These are phyloP conservation scores for Chaetomium fimeti DNA, from an alignment of 495 filamentous ascomycete genomes.

Conservation along the genomic window DNA sequence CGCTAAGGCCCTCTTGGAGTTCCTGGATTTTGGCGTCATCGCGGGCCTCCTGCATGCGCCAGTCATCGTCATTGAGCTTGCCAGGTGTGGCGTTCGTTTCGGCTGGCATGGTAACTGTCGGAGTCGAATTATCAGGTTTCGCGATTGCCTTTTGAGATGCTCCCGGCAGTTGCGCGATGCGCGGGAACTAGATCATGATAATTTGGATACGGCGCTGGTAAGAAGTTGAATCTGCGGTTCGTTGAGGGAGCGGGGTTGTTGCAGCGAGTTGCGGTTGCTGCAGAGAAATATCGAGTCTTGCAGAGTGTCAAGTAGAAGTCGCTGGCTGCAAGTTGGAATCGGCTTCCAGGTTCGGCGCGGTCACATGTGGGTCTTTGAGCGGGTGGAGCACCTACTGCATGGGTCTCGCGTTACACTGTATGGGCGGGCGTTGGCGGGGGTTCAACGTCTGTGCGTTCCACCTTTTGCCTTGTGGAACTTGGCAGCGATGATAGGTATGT, in stretches of 20 bases:
- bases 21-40: slow-evolving; percentile 31
- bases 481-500: no score
- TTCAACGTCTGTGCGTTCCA: background rate
- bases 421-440: no score
- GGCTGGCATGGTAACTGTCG: slow-evolving; percentile 26
- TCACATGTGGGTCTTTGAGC: slow-evolving; percentile 2
- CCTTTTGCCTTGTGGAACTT: background rate
- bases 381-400: background rate
- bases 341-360: background rate
- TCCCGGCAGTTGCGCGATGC: slow-evolving; percentile 28
- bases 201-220: background rate
- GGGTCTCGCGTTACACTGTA: background rate
- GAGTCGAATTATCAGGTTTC: slow-evolving; percentile 7
- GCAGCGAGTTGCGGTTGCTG: background rate
- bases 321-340: slow-evolving; percentile 41
- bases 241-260: background rate
- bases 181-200: slow-evolving; percentile 29
- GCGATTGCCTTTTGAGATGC: slow-evolving; percentile 24
- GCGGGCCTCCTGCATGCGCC: slow-evolving; percentile 31
- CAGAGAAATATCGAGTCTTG: background rate
- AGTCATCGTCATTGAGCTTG: slow-evolving; percentile 30
- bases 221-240: background rate
- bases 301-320: slow-evolving; percentile 21
- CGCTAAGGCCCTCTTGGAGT: slow-evolving; percentile 21
- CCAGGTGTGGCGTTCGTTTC: slow-evolving; percentile 25